Percentiles rank a stretch among this genome's conserved stretches.
These are phyloP conservation scores for Tephrocybe sp. DNA, from an alignment of 768 basidiomycete genomes.

Conservation along the genomic window DNA sequence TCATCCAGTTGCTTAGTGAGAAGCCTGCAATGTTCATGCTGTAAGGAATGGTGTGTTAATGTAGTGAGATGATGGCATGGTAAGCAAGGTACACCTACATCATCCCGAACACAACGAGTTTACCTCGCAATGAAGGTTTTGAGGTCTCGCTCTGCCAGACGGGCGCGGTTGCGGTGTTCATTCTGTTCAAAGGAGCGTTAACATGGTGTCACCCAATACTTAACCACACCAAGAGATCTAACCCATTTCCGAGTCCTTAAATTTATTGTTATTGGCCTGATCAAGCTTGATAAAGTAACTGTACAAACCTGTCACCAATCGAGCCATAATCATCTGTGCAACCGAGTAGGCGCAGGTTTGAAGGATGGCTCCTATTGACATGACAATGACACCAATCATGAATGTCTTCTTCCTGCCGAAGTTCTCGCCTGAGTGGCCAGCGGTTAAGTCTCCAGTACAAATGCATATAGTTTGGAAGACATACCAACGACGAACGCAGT, in stretches of 20 bases:
- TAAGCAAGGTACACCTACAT: slow-evolving; percentile 31
- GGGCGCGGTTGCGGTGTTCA: slow-evolving; percentile 50
- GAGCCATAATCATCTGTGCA: slow-evolving; percentile 48
- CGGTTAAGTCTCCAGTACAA: too few species aligned
- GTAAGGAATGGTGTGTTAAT: not conserved
- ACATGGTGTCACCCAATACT: not conserved
- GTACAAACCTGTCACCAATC: slow-evolving; percentile 42
- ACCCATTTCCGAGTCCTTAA: slow-evolving; percentile 48
- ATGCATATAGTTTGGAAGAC: not conserved
- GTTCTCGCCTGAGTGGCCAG: slow-evolving; percentile 41
- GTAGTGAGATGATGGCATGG: not conserved
- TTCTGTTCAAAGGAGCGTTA: slow-evolving; percentile 20
- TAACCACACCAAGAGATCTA: slow-evolving; percentile 6
- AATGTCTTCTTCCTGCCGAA: slow-evolving; percentile 49
- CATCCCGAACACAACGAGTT: slow-evolving; percentile 49
- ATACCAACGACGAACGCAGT: slow-evolving; percentile 40
- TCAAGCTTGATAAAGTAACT: not conserved
- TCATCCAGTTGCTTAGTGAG: slow-evolving; percentile 54
- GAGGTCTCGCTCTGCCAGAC: slow-evolving; percentile 55
- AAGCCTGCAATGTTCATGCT: slow-evolving; percentile 55
- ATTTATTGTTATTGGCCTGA: not conserved
- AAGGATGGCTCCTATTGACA: slow-evolving; percentile 53
- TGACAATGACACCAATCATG: slow-evolving; percentile 47
- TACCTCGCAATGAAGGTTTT: slow-evolving; percentile 47
- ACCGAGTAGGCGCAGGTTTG: slow-evolving; percentile 46